Base-by-base conservation (phyloP, 1,284 basidiomycete genomes). In the Cryptococcus neoformans region DNA sequence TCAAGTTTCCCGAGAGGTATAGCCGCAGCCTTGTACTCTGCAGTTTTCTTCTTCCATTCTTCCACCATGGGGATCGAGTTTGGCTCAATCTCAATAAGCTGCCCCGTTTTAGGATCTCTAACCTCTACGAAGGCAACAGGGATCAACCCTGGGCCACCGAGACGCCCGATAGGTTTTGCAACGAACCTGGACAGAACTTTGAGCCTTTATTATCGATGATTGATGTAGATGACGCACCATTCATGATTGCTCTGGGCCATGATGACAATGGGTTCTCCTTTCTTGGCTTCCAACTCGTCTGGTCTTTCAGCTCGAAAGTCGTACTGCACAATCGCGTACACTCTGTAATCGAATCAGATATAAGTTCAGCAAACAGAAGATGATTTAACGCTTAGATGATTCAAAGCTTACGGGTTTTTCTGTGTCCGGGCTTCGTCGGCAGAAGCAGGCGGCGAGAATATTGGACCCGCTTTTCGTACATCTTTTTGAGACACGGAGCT, bases 101-200 rank as follows among this genome's bases (percentile, higher is more conserved):
- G 81, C 47, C 88, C 92, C 3, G 94, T 92, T 6, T 85, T 80
- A 17, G 94, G 92, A 76, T 99, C 94, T 57, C 92, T 88, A 44
- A 99, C 88, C 78, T 97, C 89, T 62, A 99, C 93, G 74, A 98
- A 99, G 1, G 92, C 86, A 38, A 92, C 92, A 5, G 96, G 96
- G 54, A 99, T 99, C 57, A 99, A 83, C 49, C 96, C 96, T 0
- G 96, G 94, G 59, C 93, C 88, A 17, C 96, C 94, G 8, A 99
- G 83, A 55, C 87, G 83, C 51, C 92, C 92, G 67, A 99, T 98
- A 5, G 93, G 92, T 78, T 99, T 99, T 38, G 82, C 83, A 10
- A 84, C 82, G 59, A 83, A 83, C 83, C 83, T 83, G 63, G 62
- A 60, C 14, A 12, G 34, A 41, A 16, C 17, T 47, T 28, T 34